phyloP scores from a whole-genome alignment of 2,329 filamentous ascomycete species.

The Aspergillus sergii region DNA sequence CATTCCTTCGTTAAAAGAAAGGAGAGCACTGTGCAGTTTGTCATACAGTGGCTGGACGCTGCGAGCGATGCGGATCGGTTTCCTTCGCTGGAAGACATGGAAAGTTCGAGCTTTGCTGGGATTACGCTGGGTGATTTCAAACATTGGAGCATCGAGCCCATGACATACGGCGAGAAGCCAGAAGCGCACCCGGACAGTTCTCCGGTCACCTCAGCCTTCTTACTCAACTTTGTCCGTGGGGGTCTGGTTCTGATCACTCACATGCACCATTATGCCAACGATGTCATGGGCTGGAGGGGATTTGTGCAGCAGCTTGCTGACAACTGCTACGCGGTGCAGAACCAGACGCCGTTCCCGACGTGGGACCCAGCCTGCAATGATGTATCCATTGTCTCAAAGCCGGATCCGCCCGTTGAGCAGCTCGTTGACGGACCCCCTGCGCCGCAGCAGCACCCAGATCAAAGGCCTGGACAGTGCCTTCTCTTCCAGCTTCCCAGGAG shows the following conservation, averaged over 20 bases:
- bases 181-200: slow-evolving; percentile 39
- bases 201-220: slow-evolving; percentile 42
- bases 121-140: slow-evolving; percentile 37
- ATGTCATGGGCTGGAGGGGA: slow-evolving; percentile 47
- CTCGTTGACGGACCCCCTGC: slow-evolving; percentile 16
- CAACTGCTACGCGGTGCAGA: slow-evolving; percentile 42
- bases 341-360: slow-evolving; percentile 31
- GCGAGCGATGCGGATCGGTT: slow-evolving; percentile 31
- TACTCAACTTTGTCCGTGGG: slow-evolving; percentile 47
- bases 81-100: slow-evolving; percentile 44
- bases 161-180: slow-evolving; percentile 36
- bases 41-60: slow-evolving; percentile 43
- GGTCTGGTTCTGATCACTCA: slow-evolving; percentile 48
- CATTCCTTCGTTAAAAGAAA: slow-evolving; percentile 42
- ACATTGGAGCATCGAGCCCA: slow-evolving; percentile 38
- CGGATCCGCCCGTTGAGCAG: slow-evolving; percentile 28
- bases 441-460: slow-evolving; percentile 15
- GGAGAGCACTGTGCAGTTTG: slow-evolving; percentile 38
- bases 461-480: slow-evolving; percentile 24
- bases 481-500: slow-evolving; percentile 51
- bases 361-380: slow-evolving; percentile 44
- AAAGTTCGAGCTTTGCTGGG: slow-evolving; percentile 38
- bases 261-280: slow-evolving; percentile 48
- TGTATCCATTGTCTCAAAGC: slow-evolving; percentile 36
- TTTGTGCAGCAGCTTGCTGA: slow-evolving; percentile 47